Percentiles rank a stretch among this genome's conserved stretches.
phyloP scores from a whole-genome alignment of 2,329 filamentous ascomycete genomes.

The Xylariaceae sp. region DNA sequence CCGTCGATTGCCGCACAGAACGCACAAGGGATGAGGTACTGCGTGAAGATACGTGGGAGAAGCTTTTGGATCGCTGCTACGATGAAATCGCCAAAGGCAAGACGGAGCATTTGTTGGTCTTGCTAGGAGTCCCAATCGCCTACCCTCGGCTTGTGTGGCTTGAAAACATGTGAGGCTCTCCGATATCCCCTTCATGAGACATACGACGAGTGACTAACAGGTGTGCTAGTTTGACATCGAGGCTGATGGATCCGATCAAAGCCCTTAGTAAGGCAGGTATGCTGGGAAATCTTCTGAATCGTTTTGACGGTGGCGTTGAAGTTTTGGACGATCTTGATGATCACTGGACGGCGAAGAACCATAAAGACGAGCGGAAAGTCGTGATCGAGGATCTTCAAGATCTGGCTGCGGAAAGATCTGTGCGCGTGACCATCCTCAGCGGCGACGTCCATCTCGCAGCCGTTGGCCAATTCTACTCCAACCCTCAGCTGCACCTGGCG shows the following conservation, averaged over 20 bases:
- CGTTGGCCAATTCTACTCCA: slow-evolving; percentile 91
- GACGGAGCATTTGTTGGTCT: slow-evolving; percentile 81
- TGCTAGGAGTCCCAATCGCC: slow-evolving; percentile 76
- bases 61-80: slow-evolving; percentile 79
- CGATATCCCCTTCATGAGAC: not conserved
- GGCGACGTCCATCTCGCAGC: slow-evolving; percentile 92
- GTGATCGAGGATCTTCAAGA: slow-evolving; percentile 89
- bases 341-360: slow-evolving; percentile 94
- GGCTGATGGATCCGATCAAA: slow-evolving; percentile 82
- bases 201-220: not conserved
- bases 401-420: slow-evolving; percentile 83
- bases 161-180: slow-evolving; percentile 54
- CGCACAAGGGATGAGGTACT: slow-evolving; percentile 77
- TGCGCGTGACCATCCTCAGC: slow-evolving; percentile 84
- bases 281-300: slow-evolving; percentile 74
- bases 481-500: slow-evolving; percentile 66
- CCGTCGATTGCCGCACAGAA: slow-evolving; percentile 86
- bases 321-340: slow-evolving; percentile 89
- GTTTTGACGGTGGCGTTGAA: slow-evolving; percentile 86
- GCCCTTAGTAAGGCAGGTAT: slow-evolving; percentile 75
- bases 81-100: slow-evolving; percentile 74
- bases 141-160: slow-evolving; percentile 71
- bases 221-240: slow-evolving; percentile 68
- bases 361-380: slow-evolving; percentile 82
- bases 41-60: slow-evolving; percentile 72